phyloP scores from a whole-genome alignment of 345 rosid genomes.

The Ceriops tagal region DNA sequence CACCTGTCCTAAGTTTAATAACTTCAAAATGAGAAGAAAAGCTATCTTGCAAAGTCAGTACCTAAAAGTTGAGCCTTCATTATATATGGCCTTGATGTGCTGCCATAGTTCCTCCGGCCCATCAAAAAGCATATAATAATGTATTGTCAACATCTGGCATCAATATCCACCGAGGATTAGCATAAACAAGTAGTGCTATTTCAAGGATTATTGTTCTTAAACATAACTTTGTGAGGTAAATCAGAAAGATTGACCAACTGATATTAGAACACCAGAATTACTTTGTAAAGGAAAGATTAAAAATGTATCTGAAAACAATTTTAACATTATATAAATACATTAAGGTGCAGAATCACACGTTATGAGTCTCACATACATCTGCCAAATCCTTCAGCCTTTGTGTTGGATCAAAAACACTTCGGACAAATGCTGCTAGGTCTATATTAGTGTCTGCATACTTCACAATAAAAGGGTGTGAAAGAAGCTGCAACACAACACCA shows the following conservation, averaged over 20 bases:
- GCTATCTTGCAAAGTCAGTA: constrained; percentile 17
- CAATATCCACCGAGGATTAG: constrained; percentile 5
- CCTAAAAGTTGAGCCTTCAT: constrained; percentile 71
- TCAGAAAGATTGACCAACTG: background rate
- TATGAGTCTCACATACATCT: constrained; percentile 45
- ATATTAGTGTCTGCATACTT: constrained; percentile 54
- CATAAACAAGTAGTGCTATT: background rate
- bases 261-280: background rate
- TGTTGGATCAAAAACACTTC: constrained; percentile 78
- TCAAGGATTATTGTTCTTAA: background rate
- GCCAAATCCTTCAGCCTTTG: constrained; percentile 89
- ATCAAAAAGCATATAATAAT: constrained; percentile 84
- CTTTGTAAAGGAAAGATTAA: background rate
- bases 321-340: background rate
- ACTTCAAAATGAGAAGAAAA: background rate
- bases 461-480: constrained; percentile 75
- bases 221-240: background rate
- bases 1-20: background rate
- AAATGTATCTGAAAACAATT: background rate
- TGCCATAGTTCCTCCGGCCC: constrained; percentile 83
- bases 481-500: constrained; percentile 57
- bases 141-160: constrained; percentile 85
- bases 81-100: constrained; percentile 60
- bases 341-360: background rate
- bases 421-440: constrained; percentile 75